phyloP scores from a whole-genome alignment of 306 rosid genomes.

The Acacia crassicarpa region DNA sequence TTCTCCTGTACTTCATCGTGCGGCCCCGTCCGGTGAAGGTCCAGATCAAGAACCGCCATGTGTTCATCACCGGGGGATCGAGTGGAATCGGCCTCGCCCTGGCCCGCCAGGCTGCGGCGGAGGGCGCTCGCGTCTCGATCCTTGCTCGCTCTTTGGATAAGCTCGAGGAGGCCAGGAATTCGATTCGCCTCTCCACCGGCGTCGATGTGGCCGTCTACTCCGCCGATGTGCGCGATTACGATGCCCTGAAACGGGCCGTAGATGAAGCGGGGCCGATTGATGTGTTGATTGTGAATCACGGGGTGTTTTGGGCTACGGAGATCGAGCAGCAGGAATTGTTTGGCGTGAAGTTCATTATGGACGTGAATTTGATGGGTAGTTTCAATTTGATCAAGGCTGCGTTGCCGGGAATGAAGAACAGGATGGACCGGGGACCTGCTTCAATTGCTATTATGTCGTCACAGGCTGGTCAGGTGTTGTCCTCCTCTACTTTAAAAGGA shows the following conservation, averaged over 20 bases:
- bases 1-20: constrained; percentile 53
- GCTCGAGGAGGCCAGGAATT: constrained; percentile 68
- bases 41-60: constrained; percentile 83
- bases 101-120: constrained; percentile 77
- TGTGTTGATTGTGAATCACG: constrained; percentile 76
- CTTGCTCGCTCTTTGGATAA: constrained; percentile 66
- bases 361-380: constrained; percentile 75
- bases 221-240: constrained; percentile 80
- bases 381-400: constrained; percentile 86
- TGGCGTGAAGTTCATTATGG: constrained; percentile 76
- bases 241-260: constrained; percentile 53
- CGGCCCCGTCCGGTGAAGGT: constrained; percentile 70
- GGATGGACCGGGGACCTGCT: constrained; percentile 58
- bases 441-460: constrained; percentile 86
- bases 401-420: constrained; percentile 60
- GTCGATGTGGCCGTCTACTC: constrained; percentile 59
- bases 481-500: background rate
- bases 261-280: constrained; percentile 79
- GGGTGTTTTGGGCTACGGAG: constrained; percentile 71
- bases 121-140: constrained; percentile 87
- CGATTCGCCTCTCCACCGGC: constrained; percentile 69
- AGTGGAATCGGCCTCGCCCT: constrained; percentile 96
- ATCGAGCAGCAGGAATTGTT: constrained; percentile 73
- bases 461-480: constrained; percentile 86
- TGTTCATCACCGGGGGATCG: constrained; percentile 94